A percentile compares a stretch with the other conserved stretches of the same genome.
Conservation (phyloP, 805 yeast species). For the Candida adriatica region DNA sequence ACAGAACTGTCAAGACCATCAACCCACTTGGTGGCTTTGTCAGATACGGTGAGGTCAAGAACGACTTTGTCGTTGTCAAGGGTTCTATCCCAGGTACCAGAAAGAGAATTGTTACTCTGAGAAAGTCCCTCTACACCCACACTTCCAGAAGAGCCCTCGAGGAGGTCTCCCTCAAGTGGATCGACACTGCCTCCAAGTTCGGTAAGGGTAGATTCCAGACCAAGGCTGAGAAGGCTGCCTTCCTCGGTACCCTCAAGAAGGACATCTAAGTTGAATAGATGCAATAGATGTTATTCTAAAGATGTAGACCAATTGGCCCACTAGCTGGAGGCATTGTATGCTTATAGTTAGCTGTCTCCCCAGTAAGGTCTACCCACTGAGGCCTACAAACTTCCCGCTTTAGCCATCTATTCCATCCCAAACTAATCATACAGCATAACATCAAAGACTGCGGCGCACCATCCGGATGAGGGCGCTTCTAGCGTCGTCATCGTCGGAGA, state of each 20-base stretch:
- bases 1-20: conserved; percentile 99
- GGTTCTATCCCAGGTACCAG: conserved; percentile 99
- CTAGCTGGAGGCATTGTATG: no score
- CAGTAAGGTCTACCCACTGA: no score
- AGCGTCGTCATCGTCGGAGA: conserved; percentile 19
- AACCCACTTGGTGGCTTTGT: conserved; percentile 99
- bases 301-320: no score
- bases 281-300: no score
- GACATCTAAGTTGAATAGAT: conserved; percentile 72
- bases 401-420: no score
- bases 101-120: conserved; percentile 98
- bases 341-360: no score
- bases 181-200: conserved; percentile 99
- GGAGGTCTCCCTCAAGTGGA: conserved; percentile 97
- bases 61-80: conserved; percentile 95
- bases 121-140: conserved; percentile 97
- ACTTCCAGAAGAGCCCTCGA: conserved; percentile 97
- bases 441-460: no score
- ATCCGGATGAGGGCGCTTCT: conserved; percentile 25
- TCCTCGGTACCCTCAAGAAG: conserved; percentile 99
- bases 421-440: neutral
- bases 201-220: conserved; percentile 99
- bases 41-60: conserved; percentile 96
- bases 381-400: no score
- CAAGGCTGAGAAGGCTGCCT: conserved; percentile 99